Percentiles rank a stretch among this genome's conserved stretches.
phyloP scores from a whole-genome alignment of 2,329 filamentous ascomycete species.

The Paracoccidioides brasiliensis region DNA sequence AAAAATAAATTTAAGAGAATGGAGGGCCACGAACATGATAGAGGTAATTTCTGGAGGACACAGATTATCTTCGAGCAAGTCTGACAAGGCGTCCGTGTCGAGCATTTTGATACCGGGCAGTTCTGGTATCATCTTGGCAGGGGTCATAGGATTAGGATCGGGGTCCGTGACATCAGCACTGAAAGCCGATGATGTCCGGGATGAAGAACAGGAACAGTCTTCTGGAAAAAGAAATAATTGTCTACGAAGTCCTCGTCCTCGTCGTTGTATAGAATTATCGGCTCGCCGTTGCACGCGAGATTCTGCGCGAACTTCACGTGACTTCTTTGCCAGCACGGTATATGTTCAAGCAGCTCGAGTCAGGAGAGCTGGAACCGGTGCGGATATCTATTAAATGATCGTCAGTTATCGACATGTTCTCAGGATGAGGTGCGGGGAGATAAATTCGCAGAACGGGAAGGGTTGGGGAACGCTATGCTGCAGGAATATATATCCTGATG shows the following conservation, averaged over 20 bases:
- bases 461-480: not conserved
- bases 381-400: not conserved
- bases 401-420: conserved; percentile 1
- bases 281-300: conserved; percentile 27
- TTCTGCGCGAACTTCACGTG: conserved; percentile 28
- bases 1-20: not conserved
- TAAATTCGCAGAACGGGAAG: not conserved
- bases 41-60: conserved; percentile 33
- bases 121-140: conserved; percentile 28
- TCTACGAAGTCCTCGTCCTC: conserved; percentile 30
- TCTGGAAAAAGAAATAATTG: conserved; percentile 34
- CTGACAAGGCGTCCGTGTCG: conserved; percentile 29
- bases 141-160: conserved; percentile 12
- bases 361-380: not conserved
- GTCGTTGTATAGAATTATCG: conserved; percentile 32
- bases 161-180: conserved; percentile 18
- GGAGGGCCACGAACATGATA: conserved; percentile 29
- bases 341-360: conserved; percentile 5
- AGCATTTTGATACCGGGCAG: conserved; percentile 33
- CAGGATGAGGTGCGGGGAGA: not conserved
- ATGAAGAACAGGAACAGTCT: conserved; percentile 27
- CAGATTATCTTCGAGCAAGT: conserved; percentile 31
- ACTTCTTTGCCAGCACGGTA: conserved; percentile 29
- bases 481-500: too few species aligned
- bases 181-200: conserved; percentile 4